Base-by-base conservation (phyloP, 2,329 filamentous ascomycete species). In the Pestalotiopsis fici region DNA sequence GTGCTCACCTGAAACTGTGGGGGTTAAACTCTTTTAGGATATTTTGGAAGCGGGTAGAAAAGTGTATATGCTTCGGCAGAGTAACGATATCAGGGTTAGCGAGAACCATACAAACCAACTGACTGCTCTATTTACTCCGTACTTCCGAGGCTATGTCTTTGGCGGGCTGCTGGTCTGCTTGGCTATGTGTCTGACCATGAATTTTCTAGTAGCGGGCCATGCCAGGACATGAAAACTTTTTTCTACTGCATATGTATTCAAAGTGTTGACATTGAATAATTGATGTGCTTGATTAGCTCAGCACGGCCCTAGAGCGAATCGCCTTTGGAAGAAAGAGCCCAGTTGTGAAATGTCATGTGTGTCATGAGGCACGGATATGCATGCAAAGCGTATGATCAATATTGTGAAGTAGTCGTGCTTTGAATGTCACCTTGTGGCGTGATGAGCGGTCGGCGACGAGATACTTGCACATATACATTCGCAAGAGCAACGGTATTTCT, bases 1-100 rank as follows among this genome's bases (percentile, higher is more conserved):
- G 28, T 60, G 27, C 28, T 60, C 28, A 60, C 57, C 57, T 60
- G 57, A 60, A 60, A 39, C 57, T 60, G 28, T 35, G 57, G 27
- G 28, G 21, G 6, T 50, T 23, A 50, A 50, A 21, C 43, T 21
- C 31, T 21, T 13, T 31, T 31, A n/a, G 28, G 57, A 15, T 21
- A 57, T 57, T 50, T 50, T 50, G 18, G 43, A 50, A 50, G 43
- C 43, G 43, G 43, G 21, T 23, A 50, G 43, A 23, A 50, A 50
- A n/a, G 43, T 50, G 43, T 50, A 50, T 21, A 50, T 21, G 15
- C 43, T 50, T 50, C 43, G 43, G 43, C 43, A 50, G 43, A 50
- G 43, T 50, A 50, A 21, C 43, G 43, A 23, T 4, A 50, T 50
- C 43, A 50, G 43, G 43, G 18, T 50, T n/a, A 50, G 43, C 43